Conservation (phyloP, 164 flowering plant species). For the Aristolochia fimbriata region DNA sequence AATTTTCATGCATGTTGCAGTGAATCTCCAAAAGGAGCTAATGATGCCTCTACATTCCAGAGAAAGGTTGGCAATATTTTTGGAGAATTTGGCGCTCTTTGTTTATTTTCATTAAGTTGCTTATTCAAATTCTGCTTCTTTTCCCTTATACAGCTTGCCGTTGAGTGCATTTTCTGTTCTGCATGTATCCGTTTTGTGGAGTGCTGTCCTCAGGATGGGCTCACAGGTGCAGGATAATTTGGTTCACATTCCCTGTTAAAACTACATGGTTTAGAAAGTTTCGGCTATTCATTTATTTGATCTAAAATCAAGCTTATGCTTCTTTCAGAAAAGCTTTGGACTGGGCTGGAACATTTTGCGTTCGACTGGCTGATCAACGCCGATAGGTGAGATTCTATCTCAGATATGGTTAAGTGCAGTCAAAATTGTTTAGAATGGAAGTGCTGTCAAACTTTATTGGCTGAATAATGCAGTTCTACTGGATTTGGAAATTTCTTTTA, state of each 20-base stretch:
- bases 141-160: slow-evolving; percentile 68
- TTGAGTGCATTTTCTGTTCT: slow-evolving; percentile 99
- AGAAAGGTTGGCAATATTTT: slow-evolving; percentile 52
- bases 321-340: slow-evolving; percentile 89
- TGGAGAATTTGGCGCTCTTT: not conserved
- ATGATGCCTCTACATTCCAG: slow-evolving; percentile 95
- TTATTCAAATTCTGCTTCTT: not conserved
- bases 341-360: slow-evolving; percentile 94
- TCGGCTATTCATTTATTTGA: not conserved
- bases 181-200: slow-evolving; percentile 98
- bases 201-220: slow-evolving; percentile 97
- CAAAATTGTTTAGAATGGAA: no score
- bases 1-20: slow-evolving; percentile 26
- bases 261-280: not conserved
- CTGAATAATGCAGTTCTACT: no score
- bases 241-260: not conserved
- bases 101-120: not conserved
- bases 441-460: no score
- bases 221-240: slow-evolving; percentile 52
- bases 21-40: slow-evolving; percentile 96
- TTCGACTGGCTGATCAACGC: slow-evolving; percentile 99
- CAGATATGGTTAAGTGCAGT: no score
- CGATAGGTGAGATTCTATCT: slow-evolving; percentile 52
- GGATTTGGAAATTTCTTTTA: no score
- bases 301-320: slow-evolving; percentile 8